These are phyloP conservation scores for Phytophthora megakarya DNA, from an alignment of 352 stramenopile species.

Conservation along the genomic window DNA sequence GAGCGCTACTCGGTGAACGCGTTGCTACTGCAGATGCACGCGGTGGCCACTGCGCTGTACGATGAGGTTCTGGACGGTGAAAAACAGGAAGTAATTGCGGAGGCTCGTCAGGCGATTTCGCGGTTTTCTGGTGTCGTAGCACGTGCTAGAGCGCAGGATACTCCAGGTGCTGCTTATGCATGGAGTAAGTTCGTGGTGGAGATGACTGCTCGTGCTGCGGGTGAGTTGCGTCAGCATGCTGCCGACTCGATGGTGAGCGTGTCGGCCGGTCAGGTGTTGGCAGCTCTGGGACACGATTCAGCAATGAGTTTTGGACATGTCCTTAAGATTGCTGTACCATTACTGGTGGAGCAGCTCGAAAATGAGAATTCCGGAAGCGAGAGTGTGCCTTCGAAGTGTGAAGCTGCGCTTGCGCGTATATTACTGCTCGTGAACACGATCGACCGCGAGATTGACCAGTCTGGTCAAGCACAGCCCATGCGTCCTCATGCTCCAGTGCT, in stretches of 20 bases:
- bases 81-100: constrained; percentile 79
- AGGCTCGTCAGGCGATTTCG: constrained; percentile 65
- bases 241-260: constrained; percentile 82
- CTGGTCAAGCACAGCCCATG: constrained; percentile 70
- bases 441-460: constrained; percentile 84
- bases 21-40: constrained; percentile 72
- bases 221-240: constrained; percentile 73
- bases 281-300: constrained; percentile 70
- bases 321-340: constrained; percentile 59
- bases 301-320: constrained; percentile 72
- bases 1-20: constrained; percentile 82
- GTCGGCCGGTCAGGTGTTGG: constrained; percentile 72
- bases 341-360: constrained; percentile 70
- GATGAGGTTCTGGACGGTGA: constrained; percentile 86
- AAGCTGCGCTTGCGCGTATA: constrained; percentile 69
- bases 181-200: constrained; percentile 89
- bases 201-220: constrained; percentile 63
- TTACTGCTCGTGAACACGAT: constrained; percentile 82
- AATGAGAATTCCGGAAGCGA: constrained; percentile 35
- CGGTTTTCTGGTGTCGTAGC: constrained; percentile 68
- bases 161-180: constrained; percentile 64
- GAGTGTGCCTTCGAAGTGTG: constrained; percentile 58
- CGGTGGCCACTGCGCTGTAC: constrained; percentile 72
- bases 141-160: constrained; percentile 58
- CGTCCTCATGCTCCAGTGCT: constrained; percentile 61